A percentile compares a stretch with the other conserved stretches of the same genome.
These are phyloP conservation scores for Venturiaceae sp. DNA, from an alignment of 2,329 filamentous ascomycete genomes.

Conservation along the genomic window DNA sequence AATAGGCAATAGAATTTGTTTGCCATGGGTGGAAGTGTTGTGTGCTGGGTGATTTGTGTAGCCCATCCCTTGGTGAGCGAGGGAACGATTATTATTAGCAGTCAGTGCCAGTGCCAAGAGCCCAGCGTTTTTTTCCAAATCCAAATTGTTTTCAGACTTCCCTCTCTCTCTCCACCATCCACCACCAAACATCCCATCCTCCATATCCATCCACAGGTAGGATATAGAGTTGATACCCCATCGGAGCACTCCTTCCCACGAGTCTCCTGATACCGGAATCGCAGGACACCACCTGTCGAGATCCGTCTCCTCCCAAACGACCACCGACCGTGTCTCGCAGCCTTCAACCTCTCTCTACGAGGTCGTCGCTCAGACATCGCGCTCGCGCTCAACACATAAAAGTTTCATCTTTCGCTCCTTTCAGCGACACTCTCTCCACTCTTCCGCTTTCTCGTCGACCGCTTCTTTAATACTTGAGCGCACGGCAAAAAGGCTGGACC, in stretches of 20 bases:
- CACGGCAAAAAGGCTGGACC: neutral
- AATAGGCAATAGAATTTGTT: too few relatives aligned
- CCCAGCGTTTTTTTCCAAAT: neutral
- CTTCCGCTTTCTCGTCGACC: neutral
- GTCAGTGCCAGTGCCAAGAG: neutral
- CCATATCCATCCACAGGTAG: neutral
- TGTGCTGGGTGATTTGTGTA: too few relatives aligned
- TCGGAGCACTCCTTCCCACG: neutral
- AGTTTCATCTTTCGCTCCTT: neutral
- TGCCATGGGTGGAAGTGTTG: too few relatives aligned
- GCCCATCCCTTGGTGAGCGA: too few relatives aligned
- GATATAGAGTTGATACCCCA: neutral
- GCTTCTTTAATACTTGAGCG: neutral
- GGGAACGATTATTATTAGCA: too few relatives aligned
- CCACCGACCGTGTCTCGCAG: neutral
- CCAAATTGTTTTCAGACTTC: neutral
- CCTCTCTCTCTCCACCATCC: neutral
- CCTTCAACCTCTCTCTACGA: neutral
- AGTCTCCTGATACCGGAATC: conserved; percentile 1
- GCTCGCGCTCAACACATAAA: neutral
- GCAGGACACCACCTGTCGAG: neutral
- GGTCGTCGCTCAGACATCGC: neutral
- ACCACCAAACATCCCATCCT: neutral
- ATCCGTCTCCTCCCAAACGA: neutral
- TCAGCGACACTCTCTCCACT: neutral